Conservation (phyloP, 176 grass and related monocot genomes). For the Raddia distichophylla region DNA sequence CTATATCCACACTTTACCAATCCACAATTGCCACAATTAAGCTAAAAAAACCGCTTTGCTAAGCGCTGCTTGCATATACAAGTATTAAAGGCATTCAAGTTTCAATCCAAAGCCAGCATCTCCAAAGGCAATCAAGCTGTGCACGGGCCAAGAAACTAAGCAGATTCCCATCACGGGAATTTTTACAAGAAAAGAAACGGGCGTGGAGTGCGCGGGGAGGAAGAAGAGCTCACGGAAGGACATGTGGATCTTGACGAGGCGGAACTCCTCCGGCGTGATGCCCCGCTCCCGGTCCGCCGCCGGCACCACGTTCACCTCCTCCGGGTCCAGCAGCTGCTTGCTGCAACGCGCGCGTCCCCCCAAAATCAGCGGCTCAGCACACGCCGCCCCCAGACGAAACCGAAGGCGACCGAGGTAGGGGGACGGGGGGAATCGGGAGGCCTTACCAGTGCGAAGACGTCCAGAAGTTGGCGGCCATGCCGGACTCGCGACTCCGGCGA, state of each 20-base stretch:
- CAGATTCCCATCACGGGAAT: not conserved
- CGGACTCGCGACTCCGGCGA: slow-evolving; percentile 20
- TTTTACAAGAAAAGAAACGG: not conserved
- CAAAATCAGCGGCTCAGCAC: slow-evolving; percentile 22
- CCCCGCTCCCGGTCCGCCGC: slow-evolving; percentile 73
- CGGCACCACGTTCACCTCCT: slow-evolving; percentile 78
- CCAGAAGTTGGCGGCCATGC: slow-evolving; percentile 84
- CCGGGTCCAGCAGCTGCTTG: slow-evolving; percentile 85
- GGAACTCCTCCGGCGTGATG: slow-evolving; percentile 88
- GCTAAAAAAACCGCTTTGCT: not conserved
- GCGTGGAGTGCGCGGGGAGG: not conserved
- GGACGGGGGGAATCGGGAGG: not conserved
- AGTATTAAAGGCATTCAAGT: not conserved
- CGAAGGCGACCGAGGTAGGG: slow-evolving; percentile 10
- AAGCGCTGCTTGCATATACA: not conserved
- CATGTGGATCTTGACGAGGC: slow-evolving; percentile 97
- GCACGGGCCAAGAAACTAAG: not conserved
- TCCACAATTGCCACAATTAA: not conserved
- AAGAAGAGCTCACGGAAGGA: slow-evolving; percentile 61
- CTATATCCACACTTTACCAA: not conserved
- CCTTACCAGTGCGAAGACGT: slow-evolving; percentile 67
- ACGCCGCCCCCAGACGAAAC: not conserved
- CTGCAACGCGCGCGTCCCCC: slow-evolving; percentile 30
- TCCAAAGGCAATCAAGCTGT: not conserved
- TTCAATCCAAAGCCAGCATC: not conserved